Base-by-base conservation (phyloP, 176 grass and related monocot genomes). In the Oryza rufipogon region DNA sequence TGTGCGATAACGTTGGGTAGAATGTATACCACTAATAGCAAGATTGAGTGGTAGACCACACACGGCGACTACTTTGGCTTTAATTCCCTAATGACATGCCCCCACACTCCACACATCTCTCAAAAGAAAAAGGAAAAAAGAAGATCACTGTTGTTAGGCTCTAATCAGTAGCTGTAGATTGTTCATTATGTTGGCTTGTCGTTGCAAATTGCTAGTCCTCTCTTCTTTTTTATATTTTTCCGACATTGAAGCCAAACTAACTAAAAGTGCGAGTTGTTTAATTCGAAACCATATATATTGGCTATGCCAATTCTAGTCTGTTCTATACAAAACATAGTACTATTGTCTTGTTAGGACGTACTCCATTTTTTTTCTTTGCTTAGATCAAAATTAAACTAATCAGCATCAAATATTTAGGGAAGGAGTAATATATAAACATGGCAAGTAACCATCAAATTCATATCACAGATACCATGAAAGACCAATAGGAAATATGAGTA, bases 1-100 rank as follows among this genome's bases (percentile, higher is more conserved):
- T 54, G 11, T 73, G 36, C 36, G 58, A 86, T 86, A 77, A 86
- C 22, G 71, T 68, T 73, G 13, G 67, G 19, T 78, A 66, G 73
- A 90, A 63, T 63, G 58, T 63, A 63, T 63, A 81, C 88, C 79
- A 90, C 88, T 73, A 74, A 28, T 74, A 78, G 20, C 25, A 68
- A 56, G 28, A 48, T 67, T 77, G 79, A 78, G 26, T 77, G 56
- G 58, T 75, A 38, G 54, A 56, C 68, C 73, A 82, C 78, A 44
- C 61, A 51, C 32, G 58, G 71, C 15, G 12, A 75, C 58, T 56
- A 81, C 49, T 41, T 81, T 49, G 71, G 60, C 19, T 51, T 64
- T 82, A 28, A 1, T 60, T 79, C 83, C 20, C 25, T 26, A 14
- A 72, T 89, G 71, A 66, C 73, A 72, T 51, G 81, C 49, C 78